These are phyloP conservation scores for Fomitopsis schrenkii DNA, from an alignment of 1,284 basidiomycete species.

Conservation along the genomic window DNA sequence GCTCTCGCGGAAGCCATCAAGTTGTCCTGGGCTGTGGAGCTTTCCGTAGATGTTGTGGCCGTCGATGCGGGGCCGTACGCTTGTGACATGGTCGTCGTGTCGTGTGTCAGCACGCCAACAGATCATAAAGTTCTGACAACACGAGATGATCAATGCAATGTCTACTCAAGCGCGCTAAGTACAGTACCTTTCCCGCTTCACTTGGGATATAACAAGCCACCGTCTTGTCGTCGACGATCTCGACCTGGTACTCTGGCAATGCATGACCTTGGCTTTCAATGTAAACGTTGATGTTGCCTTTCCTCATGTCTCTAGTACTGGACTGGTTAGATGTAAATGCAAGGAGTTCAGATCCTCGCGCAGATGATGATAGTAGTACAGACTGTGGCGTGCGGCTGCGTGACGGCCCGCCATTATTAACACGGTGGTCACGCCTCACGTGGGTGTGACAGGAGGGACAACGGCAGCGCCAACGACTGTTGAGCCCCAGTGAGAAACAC, in stretches of 20 bases:
- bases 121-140: neutral
- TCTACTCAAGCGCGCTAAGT: too few species aligned
- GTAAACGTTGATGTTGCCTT: neutral
- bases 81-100: neutral
- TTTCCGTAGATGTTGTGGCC: neutral
- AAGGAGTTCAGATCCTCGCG: too few species aligned
- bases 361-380: too few species aligned
- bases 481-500: too few species aligned
- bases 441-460: too few species aligned
- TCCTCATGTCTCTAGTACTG: too few species aligned
- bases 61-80: neutral
- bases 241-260: conserved; percentile 7
- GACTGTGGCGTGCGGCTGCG: too few species aligned
- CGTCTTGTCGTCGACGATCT: conserved; percentile 5
- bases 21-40: neutral
- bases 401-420: too few species aligned
- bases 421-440: too few species aligned
- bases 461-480: too few species aligned
- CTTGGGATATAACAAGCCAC: conserved; percentile 11
- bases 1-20: neutral
- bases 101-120: neutral
- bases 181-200: conserved; percentile 10
- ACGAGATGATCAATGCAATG: neutral
- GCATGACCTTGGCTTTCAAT: conserved; percentile 6
- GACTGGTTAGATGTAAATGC: too few species aligned